Conservation (phyloP, 768 basidiomycete genomes). For the Fibroporia radiculosa region DNA sequence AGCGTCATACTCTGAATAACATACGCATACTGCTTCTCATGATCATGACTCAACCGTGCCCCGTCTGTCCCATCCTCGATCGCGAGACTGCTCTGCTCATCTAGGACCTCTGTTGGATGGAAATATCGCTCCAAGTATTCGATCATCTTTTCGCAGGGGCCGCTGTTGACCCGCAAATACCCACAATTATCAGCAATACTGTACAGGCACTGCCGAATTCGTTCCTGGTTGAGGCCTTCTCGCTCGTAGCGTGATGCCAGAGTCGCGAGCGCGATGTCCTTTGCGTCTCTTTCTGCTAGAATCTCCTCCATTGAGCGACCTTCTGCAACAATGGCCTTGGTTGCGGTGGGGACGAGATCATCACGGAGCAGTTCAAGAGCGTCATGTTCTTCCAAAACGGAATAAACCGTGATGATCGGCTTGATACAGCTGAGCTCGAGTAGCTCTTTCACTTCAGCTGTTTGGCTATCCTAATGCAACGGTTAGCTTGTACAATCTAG, state of each 20-base stretch:
- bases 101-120: conserved; percentile 63
- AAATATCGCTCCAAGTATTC: conserved; percentile 67
- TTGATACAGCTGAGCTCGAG: conserved; percentile 72
- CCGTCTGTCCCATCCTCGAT: conserved; percentile 78
- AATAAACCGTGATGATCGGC: conserved; percentile 70
- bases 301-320: conserved; percentile 66
- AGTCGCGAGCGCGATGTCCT: conserved; percentile 78
- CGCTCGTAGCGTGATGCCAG: conserved; percentile 58
- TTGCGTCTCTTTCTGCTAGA: conserved; percentile 75
- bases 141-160: conserved; percentile 86
- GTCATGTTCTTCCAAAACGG: conserved; percentile 54
- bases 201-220: conserved; percentile 71
- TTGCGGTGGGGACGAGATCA: conserved; percentile 66
- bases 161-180: conserved; percentile 78
- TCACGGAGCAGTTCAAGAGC: conserved; percentile 67
- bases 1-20: conserved; percentile 81
- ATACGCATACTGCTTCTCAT: conserved; percentile 78
- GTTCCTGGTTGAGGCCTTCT: conserved; percentile 53
- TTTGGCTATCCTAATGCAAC: conserved; percentile 65
- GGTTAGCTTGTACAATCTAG: conserved; percentile 5
- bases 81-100: conserved; percentile 58
- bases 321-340: conserved; percentile 76
- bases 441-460: conserved; percentile 72
- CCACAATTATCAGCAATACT: conserved; percentile 89
- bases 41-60: conserved; percentile 77